Evolutionary conservation across 2,329 filamentous ascomycete species (phyloP).

Genomic region (Aspergillaceae sp.): DNA sequence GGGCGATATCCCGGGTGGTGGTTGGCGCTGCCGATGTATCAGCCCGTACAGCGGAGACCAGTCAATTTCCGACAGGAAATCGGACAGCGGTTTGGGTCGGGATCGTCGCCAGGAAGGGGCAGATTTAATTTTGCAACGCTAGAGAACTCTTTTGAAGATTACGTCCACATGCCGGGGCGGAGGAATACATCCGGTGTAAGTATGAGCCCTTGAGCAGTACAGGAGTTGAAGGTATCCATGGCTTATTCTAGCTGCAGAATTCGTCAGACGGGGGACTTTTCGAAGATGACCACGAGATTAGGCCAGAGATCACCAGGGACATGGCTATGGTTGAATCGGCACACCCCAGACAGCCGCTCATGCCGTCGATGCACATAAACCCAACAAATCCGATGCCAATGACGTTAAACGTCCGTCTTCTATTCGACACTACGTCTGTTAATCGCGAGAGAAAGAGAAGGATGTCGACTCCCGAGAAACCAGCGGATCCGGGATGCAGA

Average conservation of each 20-base stretch:
- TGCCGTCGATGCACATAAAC: background rate
- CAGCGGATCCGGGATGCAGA: background rate
- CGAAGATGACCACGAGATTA: background rate
- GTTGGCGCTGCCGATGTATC: slow-evolving; percentile 29
- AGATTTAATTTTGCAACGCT: slow-evolving; percentile 42
- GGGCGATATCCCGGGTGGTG: slow-evolving; percentile 37
- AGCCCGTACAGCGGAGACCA: slow-evolving; percentile 27
- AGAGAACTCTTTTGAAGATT: slow-evolving; percentile 35
- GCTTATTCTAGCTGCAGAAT: background rate
- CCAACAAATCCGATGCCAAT: background rate
- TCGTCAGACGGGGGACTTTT: background rate
- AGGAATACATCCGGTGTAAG: slow-evolving; percentile 25
- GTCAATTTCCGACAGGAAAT: slow-evolving; percentile 36
- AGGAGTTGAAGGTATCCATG: background rate
- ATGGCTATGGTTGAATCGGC: background rate
- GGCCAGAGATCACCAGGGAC: background rate
- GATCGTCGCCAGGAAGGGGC: slow-evolving; percentile 22
- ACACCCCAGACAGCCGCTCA: background rate
- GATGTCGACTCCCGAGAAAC: background rate
- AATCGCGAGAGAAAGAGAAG: background rate
- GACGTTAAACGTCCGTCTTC: background rate
- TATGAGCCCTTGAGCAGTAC: background rate
- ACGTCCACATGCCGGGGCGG: slow-evolving; percentile 39
- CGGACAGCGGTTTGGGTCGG: slow-evolving; percentile 38
- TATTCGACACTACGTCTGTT: background rate